phyloP scores from a whole-genome alignment of 129 eudicot species.

The Mikania micrantha region DNA sequence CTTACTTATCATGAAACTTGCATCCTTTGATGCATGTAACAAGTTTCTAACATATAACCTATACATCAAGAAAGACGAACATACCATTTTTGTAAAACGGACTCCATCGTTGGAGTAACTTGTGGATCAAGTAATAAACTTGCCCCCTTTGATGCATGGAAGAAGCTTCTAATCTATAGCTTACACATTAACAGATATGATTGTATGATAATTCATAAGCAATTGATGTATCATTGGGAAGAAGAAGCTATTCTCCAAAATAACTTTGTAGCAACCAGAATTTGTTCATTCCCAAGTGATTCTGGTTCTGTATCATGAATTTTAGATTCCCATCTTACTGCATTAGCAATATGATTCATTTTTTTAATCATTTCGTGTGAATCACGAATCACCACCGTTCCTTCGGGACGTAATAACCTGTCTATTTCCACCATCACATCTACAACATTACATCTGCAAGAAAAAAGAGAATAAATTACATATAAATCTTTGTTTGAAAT shows the following conservation, averaged over 20 bases:
- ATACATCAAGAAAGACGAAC: conserved; percentile 12
- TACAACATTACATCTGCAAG: conserved; percentile 66
- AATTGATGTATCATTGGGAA: conserved; percentile 29
- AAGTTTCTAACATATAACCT: conserved; percentile 15
- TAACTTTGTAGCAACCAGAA: conserved; percentile 64
- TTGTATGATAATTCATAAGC: conserved; percentile 8
- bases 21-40: conserved; percentile 29
- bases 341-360: conserved; percentile 46
- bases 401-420: conserved; percentile 76
- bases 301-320: conserved; percentile 69
- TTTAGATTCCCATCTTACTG: conserved; percentile 53
- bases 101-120: not conserved
- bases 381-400: conserved; percentile 65
- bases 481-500: not conserved
- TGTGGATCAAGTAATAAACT: conserved; percentile 9
- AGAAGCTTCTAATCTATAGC: conserved; percentile 15
- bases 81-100: not conserved
- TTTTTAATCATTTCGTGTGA: conserved; percentile 59
- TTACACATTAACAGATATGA: conserved; percentile 12
- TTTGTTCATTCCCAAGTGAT: conserved; percentile 44
- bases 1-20: conserved; percentile 13
- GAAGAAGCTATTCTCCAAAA: conserved; percentile 51
- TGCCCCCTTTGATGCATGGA: conserved; percentile 25
- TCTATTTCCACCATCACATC: conserved; percentile 80
- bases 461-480: not conserved